A percentile compares a stretch with the other conserved stretches of the same genome.
These are phyloP conservation scores for Fusarium sublunatum DNA, from an alignment of 2,329 filamentous ascomycete species.

Conservation along the genomic window DNA sequence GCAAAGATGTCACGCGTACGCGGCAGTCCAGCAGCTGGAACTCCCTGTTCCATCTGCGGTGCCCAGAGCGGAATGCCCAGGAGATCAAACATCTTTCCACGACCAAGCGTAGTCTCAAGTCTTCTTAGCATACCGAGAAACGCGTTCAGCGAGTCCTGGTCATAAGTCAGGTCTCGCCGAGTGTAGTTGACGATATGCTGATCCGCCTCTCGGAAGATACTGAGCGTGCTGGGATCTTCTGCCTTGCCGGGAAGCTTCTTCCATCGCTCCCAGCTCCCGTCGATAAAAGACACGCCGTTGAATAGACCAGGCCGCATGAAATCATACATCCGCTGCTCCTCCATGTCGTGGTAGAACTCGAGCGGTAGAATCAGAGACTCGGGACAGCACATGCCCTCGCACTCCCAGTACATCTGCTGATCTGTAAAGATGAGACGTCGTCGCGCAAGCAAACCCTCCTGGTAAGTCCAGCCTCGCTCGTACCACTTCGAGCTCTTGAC, in stretches of 20 bases:
- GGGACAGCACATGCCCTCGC: slow-evolving; percentile 53
- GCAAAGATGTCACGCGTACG: slow-evolving; percentile 51
- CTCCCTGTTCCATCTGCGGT: slow-evolving; percentile 30
- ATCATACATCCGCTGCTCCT: slow-evolving; percentile 51
- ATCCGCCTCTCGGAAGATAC: slow-evolving; percentile 51
- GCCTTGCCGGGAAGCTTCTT: slow-evolving; percentile 46
- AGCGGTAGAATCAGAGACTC: slow-evolving; percentile 50
- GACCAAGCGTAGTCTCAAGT: slow-evolving; percentile 48
- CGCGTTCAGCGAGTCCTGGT: slow-evolving; percentile 51
- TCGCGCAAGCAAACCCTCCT: slow-evolving; percentile 53
- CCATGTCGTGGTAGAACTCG: slow-evolving; percentile 48
- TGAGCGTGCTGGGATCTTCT: slow-evolving; percentile 50
- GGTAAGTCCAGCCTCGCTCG: slow-evolving; percentile 54
- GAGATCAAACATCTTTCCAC: slow-evolving; percentile 47
- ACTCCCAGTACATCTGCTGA: slow-evolving; percentile 56
- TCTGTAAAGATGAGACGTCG: slow-evolving; percentile 54
- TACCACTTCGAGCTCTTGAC: slow-evolving; percentile 51
- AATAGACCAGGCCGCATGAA: slow-evolving; percentile 52
- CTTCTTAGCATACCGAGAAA: slow-evolving; percentile 49
- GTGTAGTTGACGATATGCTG: slow-evolving; percentile 51
- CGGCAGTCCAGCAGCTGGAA: slow-evolving; percentile 31
- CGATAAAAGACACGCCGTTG: slow-evolving; percentile 51
- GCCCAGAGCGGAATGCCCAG: slow-evolving; percentile 51
- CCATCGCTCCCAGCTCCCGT: slow-evolving; percentile 53
- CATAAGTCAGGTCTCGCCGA: slow-evolving; percentile 43